Evolutionary conservation across 495 filamentous ascomycete genomes (phyloP).

Genomic region (Usnea hakonensis): DNA sequence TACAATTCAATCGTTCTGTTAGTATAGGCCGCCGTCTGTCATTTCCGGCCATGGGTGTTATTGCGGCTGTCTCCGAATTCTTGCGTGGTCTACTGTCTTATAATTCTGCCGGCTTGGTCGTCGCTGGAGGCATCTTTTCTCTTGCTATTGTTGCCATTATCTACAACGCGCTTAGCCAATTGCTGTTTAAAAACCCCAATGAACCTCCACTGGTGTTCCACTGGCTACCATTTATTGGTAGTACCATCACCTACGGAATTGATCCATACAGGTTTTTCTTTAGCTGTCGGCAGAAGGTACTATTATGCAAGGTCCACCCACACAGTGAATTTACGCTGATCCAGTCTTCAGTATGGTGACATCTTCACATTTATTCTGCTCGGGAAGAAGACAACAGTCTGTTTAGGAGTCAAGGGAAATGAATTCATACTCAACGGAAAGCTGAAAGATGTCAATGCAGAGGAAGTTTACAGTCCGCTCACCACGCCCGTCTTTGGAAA

Average conservation of each 20-base stretch:
- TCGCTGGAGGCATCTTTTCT: conserved; percentile 25
- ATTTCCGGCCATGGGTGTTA: conserved; percentile 17
- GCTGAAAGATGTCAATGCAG: conserved; percentile 69
- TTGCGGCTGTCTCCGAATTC: conserved; percentile 11
- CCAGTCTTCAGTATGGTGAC: conserved; percentile 56
- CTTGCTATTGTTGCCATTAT: conserved; percentile 49
- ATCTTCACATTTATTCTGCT: conserved; percentile 73
- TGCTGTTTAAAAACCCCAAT: conserved; percentile 61
- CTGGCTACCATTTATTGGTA: conserved; percentile 74
- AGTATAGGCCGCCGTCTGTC: conserved; percentile 1
- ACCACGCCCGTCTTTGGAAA: conserved; percentile 82
- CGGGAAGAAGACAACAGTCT: conserved; percentile 68
- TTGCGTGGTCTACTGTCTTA: conserved; percentile 12
- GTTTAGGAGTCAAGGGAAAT: conserved; percentile 69
- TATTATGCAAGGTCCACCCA: not conserved
- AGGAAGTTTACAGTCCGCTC: conserved; percentile 73
- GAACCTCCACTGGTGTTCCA: conserved; percentile 79
- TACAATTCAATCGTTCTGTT: not conserved
- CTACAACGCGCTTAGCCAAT: conserved; percentile 59
- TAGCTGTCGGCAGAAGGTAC: conserved; percentile 60
- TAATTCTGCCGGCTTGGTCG: conserved; percentile 30
- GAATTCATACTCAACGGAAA: conserved; percentile 85
- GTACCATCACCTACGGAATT: conserved; percentile 73
- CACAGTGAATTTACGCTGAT: conserved; percentile 14
- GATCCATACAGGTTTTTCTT: conserved; percentile 76